These are phyloP conservation scores for Leccinum cinnamomeum DNA, from an alignment of 1,284 basidiomycete species.

Conservation along the genomic window DNA sequence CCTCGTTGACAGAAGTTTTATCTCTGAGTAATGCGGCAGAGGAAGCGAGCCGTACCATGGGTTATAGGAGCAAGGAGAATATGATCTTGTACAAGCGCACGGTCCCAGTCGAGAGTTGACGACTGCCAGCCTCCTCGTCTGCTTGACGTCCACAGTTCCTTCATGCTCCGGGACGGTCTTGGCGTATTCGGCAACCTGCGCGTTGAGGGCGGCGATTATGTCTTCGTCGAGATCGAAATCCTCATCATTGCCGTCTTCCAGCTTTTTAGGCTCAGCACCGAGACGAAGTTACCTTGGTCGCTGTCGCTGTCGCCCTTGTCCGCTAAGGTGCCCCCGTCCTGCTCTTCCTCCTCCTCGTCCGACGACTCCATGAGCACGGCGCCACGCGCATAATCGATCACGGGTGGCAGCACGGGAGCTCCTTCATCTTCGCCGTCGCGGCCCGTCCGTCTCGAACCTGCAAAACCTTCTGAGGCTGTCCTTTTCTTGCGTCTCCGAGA, in stretches of 20 bases:
- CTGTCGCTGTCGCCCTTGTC: constrained; percentile 40
- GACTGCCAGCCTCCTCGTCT: constrained; percentile 79
- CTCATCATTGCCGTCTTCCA: constrained; percentile 20
- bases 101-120: constrained; percentile 99
- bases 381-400: constrained; percentile 87
- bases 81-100: constrained; percentile 85
- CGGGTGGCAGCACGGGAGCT: constrained; percentile 15
- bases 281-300: constrained; percentile 52
- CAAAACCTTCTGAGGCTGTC: constrained; percentile 86
- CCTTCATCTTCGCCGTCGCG: constrained; percentile 33
- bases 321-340: constrained; percentile 37
- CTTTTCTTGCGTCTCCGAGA: constrained; percentile 68
- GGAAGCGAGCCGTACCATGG: constrained; percentile 45
- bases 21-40: constrained; percentile 24
- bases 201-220: constrained; percentile 67
- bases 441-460: constrained; percentile 60
- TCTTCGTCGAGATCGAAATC: constrained; percentile 66
- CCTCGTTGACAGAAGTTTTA: constrained; percentile 6
- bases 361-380: constrained; percentile 87
- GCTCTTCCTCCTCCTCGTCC: constrained; percentile 58
- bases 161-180: constrained; percentile 42
- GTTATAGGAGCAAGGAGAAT: constrained; percentile 85
- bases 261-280: constrained; percentile 37
- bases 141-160: constrained; percentile 35
- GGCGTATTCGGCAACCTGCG: constrained; percentile 67